phyloP scores from a whole-genome alignment of 2,329 filamentous ascomycete genomes.

The Paracoccidioides brasiliensis region DNA sequence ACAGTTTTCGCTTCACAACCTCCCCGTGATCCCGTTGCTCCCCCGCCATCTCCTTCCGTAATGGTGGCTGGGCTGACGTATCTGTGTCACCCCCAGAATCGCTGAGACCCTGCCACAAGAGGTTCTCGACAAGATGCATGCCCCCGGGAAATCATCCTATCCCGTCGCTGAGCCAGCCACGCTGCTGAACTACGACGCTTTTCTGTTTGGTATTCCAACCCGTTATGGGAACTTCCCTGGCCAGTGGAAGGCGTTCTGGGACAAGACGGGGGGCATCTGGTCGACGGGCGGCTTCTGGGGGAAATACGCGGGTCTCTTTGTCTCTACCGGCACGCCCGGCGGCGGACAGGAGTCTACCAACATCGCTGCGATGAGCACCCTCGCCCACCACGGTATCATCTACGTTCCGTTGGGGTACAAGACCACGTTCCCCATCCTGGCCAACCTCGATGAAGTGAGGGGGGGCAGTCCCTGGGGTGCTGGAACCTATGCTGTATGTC shows the following conservation, averaged over 20 bases:
- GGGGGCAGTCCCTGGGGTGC: conserved; percentile 89
- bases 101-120: conserved; percentile 76
- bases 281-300: conserved; percentile 60
- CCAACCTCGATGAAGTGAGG: conserved; percentile 64
- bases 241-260: conserved; percentile 82
- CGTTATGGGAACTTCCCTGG: conserved; percentile 94
- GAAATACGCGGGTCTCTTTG: conserved; percentile 84
- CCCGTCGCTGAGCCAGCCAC: conserved; percentile 47
- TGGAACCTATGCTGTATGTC: conserved; percentile 64
- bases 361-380: conserved; percentile 67
- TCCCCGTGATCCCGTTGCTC: background rate
- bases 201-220: conserved; percentile 90
- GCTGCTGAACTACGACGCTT: conserved; percentile 68
- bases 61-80: background rate
- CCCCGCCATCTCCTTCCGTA: background rate
- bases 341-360: conserved; percentile 90
- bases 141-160: conserved; percentile 60
- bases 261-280: conserved; percentile 82
- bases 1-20: no score
- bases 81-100: conserved; percentile 39
- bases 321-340: conserved; percentile 70
- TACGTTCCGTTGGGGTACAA: conserved; percentile 93
- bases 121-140: conserved; percentile 81
- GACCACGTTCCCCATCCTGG: conserved; percentile 56
- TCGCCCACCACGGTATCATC: conserved; percentile 87